These are phyloP conservation scores for Emericellopsis terricola DNA, from an alignment of 495 filamentous ascomycete species.

Conservation along the genomic window DNA sequence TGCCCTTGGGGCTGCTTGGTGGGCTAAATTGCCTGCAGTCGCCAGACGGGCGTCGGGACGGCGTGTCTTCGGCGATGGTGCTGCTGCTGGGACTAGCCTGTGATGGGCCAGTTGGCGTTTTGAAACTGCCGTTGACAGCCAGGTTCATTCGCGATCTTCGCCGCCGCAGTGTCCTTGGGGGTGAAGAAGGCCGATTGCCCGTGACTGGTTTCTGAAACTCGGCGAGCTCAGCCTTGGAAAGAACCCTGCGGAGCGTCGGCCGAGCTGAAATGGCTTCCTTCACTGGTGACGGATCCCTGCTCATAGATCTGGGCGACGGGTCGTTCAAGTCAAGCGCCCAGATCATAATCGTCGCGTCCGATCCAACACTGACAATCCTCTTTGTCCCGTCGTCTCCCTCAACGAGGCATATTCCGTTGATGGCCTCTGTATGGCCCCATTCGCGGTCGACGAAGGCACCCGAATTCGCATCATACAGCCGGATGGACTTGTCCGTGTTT, in stretches of 20 bases:
- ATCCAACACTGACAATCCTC: conserved; percentile 54
- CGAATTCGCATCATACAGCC: conserved; percentile 64
- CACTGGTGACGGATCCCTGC: conserved; percentile 27
- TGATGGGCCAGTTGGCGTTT: conserved; percentile 13
- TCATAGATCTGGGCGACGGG: conserved; percentile 11
- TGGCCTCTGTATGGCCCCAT: conserved; percentile 85
- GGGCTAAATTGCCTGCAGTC: conserved; percentile 23
- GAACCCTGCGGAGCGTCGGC: conserved; percentile 51
- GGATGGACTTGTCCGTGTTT: conserved; percentile 84
- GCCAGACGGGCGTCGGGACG: conserved; percentile 18
- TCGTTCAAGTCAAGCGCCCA: conserved; percentile 44
- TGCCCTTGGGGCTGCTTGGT: conserved; percentile 25
- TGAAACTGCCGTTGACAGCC: conserved; percentile 10
- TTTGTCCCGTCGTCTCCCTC: conserved; percentile 33
- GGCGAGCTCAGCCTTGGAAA: conserved; percentile 61
- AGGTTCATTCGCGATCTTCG: conserved; percentile 21
- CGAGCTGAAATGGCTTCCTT: conserved; percentile 38
- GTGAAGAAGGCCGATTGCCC: conserved; percentile 30
- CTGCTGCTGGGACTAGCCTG: conserved; percentile 12
- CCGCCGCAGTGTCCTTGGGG: conserved; percentile 37
- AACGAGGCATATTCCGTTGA: conserved; percentile 65
- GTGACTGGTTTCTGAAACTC: conserved; percentile 41
- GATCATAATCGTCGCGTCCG: conserved; percentile 75
- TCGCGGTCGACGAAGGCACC: conserved; percentile 68
- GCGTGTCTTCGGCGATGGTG: conserved; percentile 17